These are phyloP conservation scores for Cyberlindnera maritima DNA, from an alignment of 805 yeast species.

Conservation along the genomic window DNA sequence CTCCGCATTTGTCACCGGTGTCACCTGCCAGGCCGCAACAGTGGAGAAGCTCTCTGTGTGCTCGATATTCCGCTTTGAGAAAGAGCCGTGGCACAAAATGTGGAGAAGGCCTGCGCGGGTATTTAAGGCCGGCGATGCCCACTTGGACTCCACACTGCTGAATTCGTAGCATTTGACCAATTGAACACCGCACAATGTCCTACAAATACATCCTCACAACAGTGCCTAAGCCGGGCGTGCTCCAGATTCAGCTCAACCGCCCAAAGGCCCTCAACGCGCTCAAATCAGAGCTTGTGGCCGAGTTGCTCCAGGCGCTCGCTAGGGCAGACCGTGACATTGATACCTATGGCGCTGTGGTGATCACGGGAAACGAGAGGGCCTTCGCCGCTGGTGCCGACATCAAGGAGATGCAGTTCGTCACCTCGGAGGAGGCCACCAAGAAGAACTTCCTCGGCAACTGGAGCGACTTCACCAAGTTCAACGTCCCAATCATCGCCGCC, in stretches of 20 bases:
- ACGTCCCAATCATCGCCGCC: slow-evolving; percentile 52
- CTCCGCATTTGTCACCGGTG: too few species aligned
- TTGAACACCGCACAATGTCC: slow-evolving; percentile 8
- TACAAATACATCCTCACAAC: slow-evolving; percentile 24
- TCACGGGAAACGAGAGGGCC: slow-evolving; percentile 45
- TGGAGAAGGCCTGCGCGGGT: not conserved
- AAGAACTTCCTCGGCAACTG: slow-evolving; percentile 38
- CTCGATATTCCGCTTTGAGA: slow-evolving; percentile 1
- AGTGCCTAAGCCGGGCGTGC: slow-evolving; percentile 24
- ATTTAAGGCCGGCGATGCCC: not conserved
- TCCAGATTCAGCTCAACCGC: slow-evolving; percentile 26
- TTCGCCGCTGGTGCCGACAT: slow-evolving; percentile 58
- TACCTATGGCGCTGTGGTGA: slow-evolving; percentile 44
- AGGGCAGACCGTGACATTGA: slow-evolving; percentile 27
- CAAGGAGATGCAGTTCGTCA: slow-evolving; percentile 43
- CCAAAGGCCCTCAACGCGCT: slow-evolving; percentile 29
- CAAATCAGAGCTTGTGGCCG: slow-evolving; percentile 17
- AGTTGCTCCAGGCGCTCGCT: slow-evolving; percentile 22
- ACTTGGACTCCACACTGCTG: too few species aligned
- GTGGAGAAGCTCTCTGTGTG: not conserved
- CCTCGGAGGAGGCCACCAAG: slow-evolving; percentile 35
- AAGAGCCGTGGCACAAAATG: not conserved
- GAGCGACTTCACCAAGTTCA: slow-evolving; percentile 35
- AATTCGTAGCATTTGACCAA: too few species aligned
- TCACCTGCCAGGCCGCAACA: too few species aligned